Evolutionary conservation across 176 grass and related monocot species (phyloP).

Genomic region (barley (Hordeum vulgare)): MorexV3_pseudomolecules_assembly NC_058521.1:597500136-597500635

Average conservation of each 20-base stretch:
- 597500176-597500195: too few relatives aligned
- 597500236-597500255: too few relatives aligned
- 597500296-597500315: too few relatives aligned
- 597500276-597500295: too few relatives aligned
- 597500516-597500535: neutral
- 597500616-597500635: conserved; percentile 39
- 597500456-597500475: neutral
- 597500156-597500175: too few relatives aligned
- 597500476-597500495: conserved; percentile 21
- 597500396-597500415: neutral
- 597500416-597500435: neutral
- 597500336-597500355: neutral
- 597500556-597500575: conserved; percentile 24
- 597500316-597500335: neutral
- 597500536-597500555: conserved; percentile 22
- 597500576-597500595: conserved; percentile 55
- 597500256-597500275: too few relatives aligned
- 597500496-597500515: conserved; percentile 1
- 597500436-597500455: neutral
- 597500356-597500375: neutral
- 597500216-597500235: too few relatives aligned
- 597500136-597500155: too few relatives aligned
- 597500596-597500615: conserved; percentile 24
- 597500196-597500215: too few relatives aligned
- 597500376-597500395: neutral